A percentile compares a stretch with the other conserved stretches of the same genome.
phyloP scores from a whole-genome alignment of 108 stramenopile species.

The Nitzschia inconspicua region DNA sequence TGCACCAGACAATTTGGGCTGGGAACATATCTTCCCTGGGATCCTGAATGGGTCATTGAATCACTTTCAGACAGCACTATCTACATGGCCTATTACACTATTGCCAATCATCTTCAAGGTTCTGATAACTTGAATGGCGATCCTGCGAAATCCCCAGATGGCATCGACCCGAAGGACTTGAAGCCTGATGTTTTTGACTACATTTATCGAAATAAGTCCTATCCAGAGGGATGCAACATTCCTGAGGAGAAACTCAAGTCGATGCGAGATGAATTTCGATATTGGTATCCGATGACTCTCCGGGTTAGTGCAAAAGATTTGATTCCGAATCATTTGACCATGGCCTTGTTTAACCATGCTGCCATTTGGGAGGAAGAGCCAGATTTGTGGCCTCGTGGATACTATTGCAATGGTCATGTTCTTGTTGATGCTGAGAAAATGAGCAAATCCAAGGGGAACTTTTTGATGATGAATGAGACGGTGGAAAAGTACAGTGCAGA shows the following conservation, averaged over 20 bases:
- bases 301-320: conserved; percentile 96
- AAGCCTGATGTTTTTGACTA: conserved; percentile 93
- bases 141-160: conserved; percentile 61
- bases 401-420: conserved; percentile 95
- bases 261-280: conserved; percentile 88
- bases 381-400: conserved; percentile 88
- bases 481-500: conserved; percentile 83
- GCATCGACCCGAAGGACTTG: conserved; percentile 78
- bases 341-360: conserved; percentile 98
- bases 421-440: conserved; percentile 97
- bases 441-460: conserved; percentile 98
- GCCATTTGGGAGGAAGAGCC: conserved; percentile 95
- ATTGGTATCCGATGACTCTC: conserved; percentile 98
- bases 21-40: conserved; percentile 96
- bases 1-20: conserved; percentile 97
- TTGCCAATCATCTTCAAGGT: conserved; percentile 92
- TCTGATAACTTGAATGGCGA: conserved; percentile 88
- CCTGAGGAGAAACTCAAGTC: conserved; percentile 64
- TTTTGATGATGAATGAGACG: conserved; percentile 94
- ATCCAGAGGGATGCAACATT: conserved; percentile 73
- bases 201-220: conserved; percentile 78
- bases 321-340: conserved; percentile 97
- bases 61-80: conserved; percentile 96
- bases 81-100: conserved; percentile 99
- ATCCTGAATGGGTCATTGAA: conserved; percentile 96